Base-by-base conservation (phyloP, 768 basidiomycete species). In the Tricholoma furcatifolium region DNA sequence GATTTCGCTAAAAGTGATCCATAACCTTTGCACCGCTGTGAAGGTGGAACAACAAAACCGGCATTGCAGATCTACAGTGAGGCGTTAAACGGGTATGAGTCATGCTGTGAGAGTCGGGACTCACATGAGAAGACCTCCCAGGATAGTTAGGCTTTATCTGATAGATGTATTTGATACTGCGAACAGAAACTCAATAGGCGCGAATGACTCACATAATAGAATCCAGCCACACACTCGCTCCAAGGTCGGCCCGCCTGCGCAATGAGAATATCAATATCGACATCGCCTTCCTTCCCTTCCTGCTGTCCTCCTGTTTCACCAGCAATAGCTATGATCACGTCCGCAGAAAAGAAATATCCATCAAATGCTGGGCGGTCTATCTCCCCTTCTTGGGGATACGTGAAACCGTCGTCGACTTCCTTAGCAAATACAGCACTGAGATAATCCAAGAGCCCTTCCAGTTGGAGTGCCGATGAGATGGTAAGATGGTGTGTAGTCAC, bases 81-180 rank as follows among this genome's bases (percentile, higher is more conserved):
- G 35, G 43, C 40, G 34, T 21, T 30, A 23, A 12, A 17, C 38
- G 47, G 14, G 41, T 17, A 7, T 48, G 43, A 51, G 42, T 23
- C 44, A 40, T 42, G 51, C 35, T 24, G 44, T 15, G n/a, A 46
- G 9, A 47, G n/a, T n/a, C n/a, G n/a, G 27, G 27, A 81, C 90
- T 74, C 63, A 90, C 93, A 78, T 93, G 93, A 38, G 89, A 91
- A 8, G 89, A 92, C 55, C 92, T 77, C 36, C 91, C 91, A 6
- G 92, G 93, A 70, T 94, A 95, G 63, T 94, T 94, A 32, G 88
- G 89, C 68, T 91, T 91, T 46, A 91, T 76, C 86, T 84, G 53
- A 32, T 30, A 20, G 24, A 23, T 6, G 48, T 38, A 12, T 43
- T 30, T 32, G 10, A 41, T n/a, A 46, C 24, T 51, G 35, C 30